These are phyloP conservation scores for Tarenaya hassleriana DNA, from an alignment of 345 rosid genomes.

Conservation along the genomic window DNA sequence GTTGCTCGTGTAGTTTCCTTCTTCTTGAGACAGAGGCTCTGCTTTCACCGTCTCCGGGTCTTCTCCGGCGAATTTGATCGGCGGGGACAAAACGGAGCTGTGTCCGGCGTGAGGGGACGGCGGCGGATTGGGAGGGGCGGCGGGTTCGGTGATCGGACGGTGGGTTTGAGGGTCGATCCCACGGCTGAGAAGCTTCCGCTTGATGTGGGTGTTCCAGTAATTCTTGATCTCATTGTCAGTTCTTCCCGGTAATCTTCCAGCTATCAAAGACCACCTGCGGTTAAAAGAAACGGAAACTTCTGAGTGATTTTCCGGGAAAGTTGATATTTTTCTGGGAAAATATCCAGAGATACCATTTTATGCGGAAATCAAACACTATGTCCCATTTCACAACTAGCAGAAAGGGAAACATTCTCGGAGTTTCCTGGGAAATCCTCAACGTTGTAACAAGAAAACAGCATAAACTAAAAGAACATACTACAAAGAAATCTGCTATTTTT, in stretches of 20 bases:
- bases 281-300: background rate
- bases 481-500: too few relatives aligned
- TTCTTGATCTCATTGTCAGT: constrained; percentile 90
- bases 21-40: constrained; percentile 24
- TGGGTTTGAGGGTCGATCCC: constrained; percentile 75
- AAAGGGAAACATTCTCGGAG: too few relatives aligned
- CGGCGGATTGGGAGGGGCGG: constrained; percentile 11
- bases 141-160: constrained; percentile 37
- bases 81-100: constrained; percentile 1
- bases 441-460: too few relatives aligned
- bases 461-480: too few relatives aligned
- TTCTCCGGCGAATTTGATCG: constrained; percentile 19
- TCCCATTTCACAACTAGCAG: too few relatives aligned
- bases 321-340: background rate
- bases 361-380: too few relatives aligned
- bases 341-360: background rate
- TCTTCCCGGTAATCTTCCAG: constrained; percentile 74
- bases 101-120: background rate
- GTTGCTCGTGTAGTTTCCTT: constrained; percentile 21
- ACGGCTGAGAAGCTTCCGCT: constrained; percentile 62
- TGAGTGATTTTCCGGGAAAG: background rate
- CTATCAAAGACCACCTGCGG: constrained; percentile 76
- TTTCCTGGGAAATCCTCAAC: too few relatives aligned
- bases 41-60: constrained; percentile 18
- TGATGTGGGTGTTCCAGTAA: constrained; percentile 88